A percentile compares a stretch with the other conserved stretches of the same genome.
These are phyloP conservation scores for Porphyridium purpureum DNA, from an alignment of 23 red algal genomes.

Conservation along the genomic window DNA sequence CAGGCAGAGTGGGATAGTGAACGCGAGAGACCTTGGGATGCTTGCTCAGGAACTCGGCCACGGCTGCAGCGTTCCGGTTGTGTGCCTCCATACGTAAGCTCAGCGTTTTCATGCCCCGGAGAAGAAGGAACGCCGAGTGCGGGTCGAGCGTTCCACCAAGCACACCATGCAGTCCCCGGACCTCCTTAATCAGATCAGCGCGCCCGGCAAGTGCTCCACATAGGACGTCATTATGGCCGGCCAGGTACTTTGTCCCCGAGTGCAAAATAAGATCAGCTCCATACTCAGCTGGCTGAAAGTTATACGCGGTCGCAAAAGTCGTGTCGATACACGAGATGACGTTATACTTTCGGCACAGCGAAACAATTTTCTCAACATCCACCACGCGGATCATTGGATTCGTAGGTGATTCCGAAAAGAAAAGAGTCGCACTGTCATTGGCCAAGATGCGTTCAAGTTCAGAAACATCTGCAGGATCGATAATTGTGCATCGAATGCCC, in stretches of 20 bases:
- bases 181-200: slow-evolving; percentile 46
- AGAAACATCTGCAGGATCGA: slow-evolving; percentile 63
- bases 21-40: slow-evolving; percentile 61
- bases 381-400: slow-evolving; percentile 89
- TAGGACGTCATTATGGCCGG: slow-evolving; percentile 92
- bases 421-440: slow-evolving; percentile 18
- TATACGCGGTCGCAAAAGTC: slow-evolving; percentile 90
- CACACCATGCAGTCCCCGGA: slow-evolving; percentile 76
- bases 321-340: slow-evolving; percentile 61
- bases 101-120: slow-evolving; percentile 92
- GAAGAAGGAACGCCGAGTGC: slow-evolving; percentile 68
- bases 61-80: slow-evolving; percentile 56
- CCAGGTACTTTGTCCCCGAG: slow-evolving; percentile 94
- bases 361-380: slow-evolving; percentile 45
- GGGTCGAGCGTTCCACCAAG: slow-evolving; percentile 95
- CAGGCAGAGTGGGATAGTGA: slow-evolving; percentile 50
- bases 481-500: slow-evolving; percentile 47
- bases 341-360: slow-evolving; percentile 32
- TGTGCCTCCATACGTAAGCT: slow-evolving; percentile 77
- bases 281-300: slow-evolving; percentile 55
- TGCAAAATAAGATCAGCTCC: slow-evolving; percentile 92
- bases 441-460: slow-evolving; percentile 21
- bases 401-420: slow-evolving; percentile 88
- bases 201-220: slow-evolving; percentile 62
- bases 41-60: slow-evolving; percentile 35